Conservation (phyloP, 768 basidiomycete species). For the Epithele typhae region DNA sequence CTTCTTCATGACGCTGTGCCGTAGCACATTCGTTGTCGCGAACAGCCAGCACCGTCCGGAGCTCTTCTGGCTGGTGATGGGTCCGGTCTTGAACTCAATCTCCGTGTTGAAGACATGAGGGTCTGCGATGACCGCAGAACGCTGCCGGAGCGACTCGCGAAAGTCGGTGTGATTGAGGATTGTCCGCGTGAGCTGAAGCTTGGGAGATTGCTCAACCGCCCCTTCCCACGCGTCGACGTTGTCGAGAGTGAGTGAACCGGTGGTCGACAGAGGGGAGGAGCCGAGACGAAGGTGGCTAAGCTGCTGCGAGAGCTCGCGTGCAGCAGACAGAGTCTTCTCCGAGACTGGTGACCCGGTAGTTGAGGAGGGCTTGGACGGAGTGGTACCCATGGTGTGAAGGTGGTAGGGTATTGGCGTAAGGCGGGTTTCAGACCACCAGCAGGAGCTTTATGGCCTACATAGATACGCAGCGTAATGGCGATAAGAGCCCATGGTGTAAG, state of each 20-base stretch:
- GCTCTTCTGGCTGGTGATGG: slow-evolving; percentile 82
- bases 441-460: too few species aligned
- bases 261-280: slow-evolving; percentile 39
- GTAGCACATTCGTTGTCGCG: slow-evolving; percentile 82
- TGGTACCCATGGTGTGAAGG: slow-evolving; percentile 30
- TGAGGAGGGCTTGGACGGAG: slow-evolving; percentile 27
- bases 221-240: slow-evolving; percentile 70
- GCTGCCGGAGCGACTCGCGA: slow-evolving; percentile 55
- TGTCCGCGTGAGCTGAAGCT: slow-evolving; percentile 70
- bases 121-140: slow-evolving; percentile 57
- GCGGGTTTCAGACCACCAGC: too few species aligned
- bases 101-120: slow-evolving; percentile 80
- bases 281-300: slow-evolving; percentile 11
- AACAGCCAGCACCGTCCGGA: slow-evolving; percentile 96
- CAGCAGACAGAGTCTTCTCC: slow-evolving; percentile 15
- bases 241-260: slow-evolving; percentile 57
- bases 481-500: too few species aligned
- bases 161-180: slow-evolving; percentile 70
- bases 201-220: slow-evolving; percentile 47
- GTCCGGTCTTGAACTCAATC: slow-evolving; percentile 76
- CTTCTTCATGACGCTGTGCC: slow-evolving; percentile 82
- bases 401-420: not conserved
- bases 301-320: slow-evolving; percentile 10
- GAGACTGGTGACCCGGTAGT: slow-evolving; percentile 14
- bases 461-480: too few species aligned